These are phyloP conservation scores for Yarrowia porcina DNA, from an alignment of 805 yeast genomes.

Conservation along the genomic window DNA sequence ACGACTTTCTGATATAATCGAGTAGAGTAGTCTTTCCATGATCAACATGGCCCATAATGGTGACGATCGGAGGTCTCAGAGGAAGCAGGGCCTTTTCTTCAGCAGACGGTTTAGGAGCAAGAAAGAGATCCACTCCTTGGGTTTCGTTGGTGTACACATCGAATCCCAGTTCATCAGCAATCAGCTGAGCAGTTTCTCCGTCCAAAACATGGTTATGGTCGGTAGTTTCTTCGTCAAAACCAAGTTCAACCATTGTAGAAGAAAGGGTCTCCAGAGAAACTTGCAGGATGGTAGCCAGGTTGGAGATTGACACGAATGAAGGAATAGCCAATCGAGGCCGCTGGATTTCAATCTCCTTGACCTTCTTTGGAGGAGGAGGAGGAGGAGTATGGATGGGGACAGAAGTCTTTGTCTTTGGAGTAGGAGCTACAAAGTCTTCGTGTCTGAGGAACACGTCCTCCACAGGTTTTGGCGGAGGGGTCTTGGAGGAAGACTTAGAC, in stretches of 20 bases:
- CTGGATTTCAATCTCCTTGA: conserved; percentile 26
- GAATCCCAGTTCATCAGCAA: conserved; percentile 86
- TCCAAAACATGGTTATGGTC: conserved; percentile 76
- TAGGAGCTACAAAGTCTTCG: background rate
- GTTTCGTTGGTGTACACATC: conserved; percentile 54
- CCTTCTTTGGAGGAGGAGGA: conserved; percentile 6
- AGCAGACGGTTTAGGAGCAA: conserved; percentile 49
- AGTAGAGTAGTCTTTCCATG: conserved; percentile 96
- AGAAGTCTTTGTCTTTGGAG: background rate
- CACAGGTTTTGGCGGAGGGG: too few species aligned
- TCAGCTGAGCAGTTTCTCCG: conserved; percentile 75
- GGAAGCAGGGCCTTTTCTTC: conserved; percentile 48
- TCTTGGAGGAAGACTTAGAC: too few species aligned
- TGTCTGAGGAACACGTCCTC: background rate
- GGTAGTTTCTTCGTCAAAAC: conserved; percentile 57
- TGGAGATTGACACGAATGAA: conserved; percentile 71
- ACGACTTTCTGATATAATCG: conserved; percentile 79
- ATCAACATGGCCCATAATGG: conserved; percentile 98
- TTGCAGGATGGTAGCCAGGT: conserved; percentile 67
- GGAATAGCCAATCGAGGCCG: conserved; percentile 48
- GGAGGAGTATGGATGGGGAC: too few species aligned
- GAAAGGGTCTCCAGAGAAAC: conserved; percentile 62
- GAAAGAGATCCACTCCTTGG: conserved; percentile 58
- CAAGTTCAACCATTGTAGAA: conserved; percentile 57
- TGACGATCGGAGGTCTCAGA: conserved; percentile 87